These are phyloP conservation scores for Trichosporon ovoides DNA, from an alignment of 1,284 basidiomycete species.

Conservation along the genomic window DNA sequence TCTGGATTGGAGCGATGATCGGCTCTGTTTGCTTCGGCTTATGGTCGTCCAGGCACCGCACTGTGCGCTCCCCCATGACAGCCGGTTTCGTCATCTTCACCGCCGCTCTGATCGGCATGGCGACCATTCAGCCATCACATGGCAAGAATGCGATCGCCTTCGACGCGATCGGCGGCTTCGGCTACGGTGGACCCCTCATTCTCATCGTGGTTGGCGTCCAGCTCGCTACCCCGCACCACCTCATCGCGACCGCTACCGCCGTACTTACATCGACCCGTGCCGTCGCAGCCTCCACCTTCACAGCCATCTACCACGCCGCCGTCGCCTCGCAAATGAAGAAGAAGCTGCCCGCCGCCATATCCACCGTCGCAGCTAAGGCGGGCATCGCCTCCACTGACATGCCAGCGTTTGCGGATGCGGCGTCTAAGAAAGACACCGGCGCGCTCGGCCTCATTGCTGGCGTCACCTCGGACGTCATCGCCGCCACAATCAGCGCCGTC, in stretches of 20 bases:
- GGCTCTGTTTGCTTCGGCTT: constrained; percentile 15
- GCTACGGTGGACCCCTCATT: constrained; percentile 24
- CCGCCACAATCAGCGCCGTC: constrained; percentile 1
- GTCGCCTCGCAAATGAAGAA: too few species aligned
- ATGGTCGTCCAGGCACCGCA: constrained; percentile 16
- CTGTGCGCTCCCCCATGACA: constrained; percentile 13
- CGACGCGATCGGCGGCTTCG: constrained; percentile 20
- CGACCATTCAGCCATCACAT: constrained; percentile 12
- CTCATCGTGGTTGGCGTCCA: constrained; percentile 22
- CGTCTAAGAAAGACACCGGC: too few species aligned
- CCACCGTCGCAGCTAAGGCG: too few species aligned
- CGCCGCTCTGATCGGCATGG: constrained; percentile 18
- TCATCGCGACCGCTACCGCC: constrained; percentile 24
- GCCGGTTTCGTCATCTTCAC: constrained; percentile 18
- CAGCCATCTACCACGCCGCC: constrained; percentile 23
- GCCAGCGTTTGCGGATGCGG: too few species aligned
- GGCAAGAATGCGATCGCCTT: constrained; percentile 6
- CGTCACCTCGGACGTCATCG: constrained; percentile 11
- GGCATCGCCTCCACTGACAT: too few species aligned
- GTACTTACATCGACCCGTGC: constrained; percentile 20
- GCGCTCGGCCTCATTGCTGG: not conserved
- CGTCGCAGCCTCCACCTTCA: constrained; percentile 17
- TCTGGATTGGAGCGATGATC: constrained; percentile 5
- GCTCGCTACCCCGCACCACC: constrained; percentile 22
- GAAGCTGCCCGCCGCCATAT: too few species aligned